Base-by-base conservation (phyloP, 2,329 filamentous ascomycete genomes). In the Cercospora sp. region DNA sequence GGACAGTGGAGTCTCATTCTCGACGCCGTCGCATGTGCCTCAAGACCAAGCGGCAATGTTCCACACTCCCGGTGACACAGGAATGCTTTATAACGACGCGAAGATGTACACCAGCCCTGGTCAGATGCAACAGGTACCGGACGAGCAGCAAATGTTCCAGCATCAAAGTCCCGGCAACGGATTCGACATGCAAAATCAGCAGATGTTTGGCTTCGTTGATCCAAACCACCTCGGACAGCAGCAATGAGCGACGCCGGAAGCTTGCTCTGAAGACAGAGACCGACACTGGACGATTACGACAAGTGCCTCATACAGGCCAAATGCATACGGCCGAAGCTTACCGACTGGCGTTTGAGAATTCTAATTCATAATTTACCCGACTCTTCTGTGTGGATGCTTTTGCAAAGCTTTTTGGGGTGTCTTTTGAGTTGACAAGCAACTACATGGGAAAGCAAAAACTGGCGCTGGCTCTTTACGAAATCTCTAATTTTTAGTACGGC, bases 151-250 rank as follows among this genome's bases (percentile, higher is more conserved):
- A 59, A 73, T 77, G 65, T 78, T 74, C 67, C 75, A 77, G 26
- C 71, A 75, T 57, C 72, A 73, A 16, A 78, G 75, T 18, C 76
- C 76, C 28, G 73, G 76, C 76, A 69, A 82, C 78, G 74, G 75
- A 33, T 72, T 76, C 36, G 81, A 83, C 71, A 81, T 83, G 80
- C 78, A 82, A 60, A 80, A 80, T 51, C 77, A 82, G 67, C 81
- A 82, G 65, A 80, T 82, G 72, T 83, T 81, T 70, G 79, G 80
- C 71, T 81, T 81, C 61, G 80, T 84, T 64, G 82, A 84, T 69
- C 82, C 82, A 9, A 71, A 74, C 69, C 72, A 68, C 66, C 74
- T 78, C n/a, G 75, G 75, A 69, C 75, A 76, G 65, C 73, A 72
- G 67, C 70, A 72, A 51, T 71, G 68, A 65, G 65, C 20, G 45